phyloP scores from a whole-genome alignment of 495 filamentous ascomycete genomes.

The Haplographium delicatum region DNA sequence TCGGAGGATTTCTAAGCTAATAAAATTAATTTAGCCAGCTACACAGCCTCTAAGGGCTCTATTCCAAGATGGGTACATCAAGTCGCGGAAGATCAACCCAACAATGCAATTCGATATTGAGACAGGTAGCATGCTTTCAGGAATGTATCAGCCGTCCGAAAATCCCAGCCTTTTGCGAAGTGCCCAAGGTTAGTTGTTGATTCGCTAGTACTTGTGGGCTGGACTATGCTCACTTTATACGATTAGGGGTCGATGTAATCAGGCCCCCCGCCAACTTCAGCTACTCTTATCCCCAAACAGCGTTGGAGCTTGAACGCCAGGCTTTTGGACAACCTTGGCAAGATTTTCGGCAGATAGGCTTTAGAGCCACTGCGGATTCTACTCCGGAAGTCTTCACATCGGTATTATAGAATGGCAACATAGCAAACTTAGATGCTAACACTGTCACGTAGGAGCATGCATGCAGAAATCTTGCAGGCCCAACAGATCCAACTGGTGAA shows the following conservation, averaged over 20 bases:
- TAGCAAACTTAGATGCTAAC: not conserved
- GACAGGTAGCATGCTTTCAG: conserved; percentile 10
- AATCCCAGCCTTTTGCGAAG: conserved; percentile 3
- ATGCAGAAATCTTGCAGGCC: not conserved
- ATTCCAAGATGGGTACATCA: not conserved
- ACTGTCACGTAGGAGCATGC: conserved; percentile 1
- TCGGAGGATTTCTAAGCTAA: too few relatives aligned
- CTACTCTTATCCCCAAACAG: not conserved
- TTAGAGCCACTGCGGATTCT: not conserved
- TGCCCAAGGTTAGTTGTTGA: conserved; percentile 4
- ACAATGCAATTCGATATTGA: conserved; percentile 15
- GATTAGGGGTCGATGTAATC: conserved; percentile 6
- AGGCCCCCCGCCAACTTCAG: not conserved
- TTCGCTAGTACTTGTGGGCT: not conserved
- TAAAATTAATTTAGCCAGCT: too few relatives aligned
- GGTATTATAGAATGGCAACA: not conserved
- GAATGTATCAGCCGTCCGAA: not conserved
- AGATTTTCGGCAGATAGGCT: not conserved
- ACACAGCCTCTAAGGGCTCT: too few relatives aligned
- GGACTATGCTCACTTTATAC: not conserved
- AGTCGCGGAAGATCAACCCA: too few relatives aligned
- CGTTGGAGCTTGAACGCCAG: not conserved
- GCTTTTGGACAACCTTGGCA: conserved; percentile 2
- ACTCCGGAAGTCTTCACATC: conserved; percentile 5
- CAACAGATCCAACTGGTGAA: not conserved